Evolutionary conservation across 2,329 filamentous ascomycete species (phyloP).

Genomic region (Phialophora verrucosa): DNA sequence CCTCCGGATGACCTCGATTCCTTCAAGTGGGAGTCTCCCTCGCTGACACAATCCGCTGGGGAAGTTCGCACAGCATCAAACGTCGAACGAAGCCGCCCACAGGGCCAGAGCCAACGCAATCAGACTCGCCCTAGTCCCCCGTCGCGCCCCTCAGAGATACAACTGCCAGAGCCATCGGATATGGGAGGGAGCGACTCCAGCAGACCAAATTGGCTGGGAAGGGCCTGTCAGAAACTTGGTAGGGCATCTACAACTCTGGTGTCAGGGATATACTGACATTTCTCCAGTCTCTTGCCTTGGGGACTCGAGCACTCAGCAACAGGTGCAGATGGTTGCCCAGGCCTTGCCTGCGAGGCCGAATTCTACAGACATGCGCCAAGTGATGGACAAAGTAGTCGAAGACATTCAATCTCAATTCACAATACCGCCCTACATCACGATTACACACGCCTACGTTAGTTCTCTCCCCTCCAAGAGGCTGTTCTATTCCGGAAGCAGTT

Average conservation of each 20-base stretch:
- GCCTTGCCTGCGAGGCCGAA: slow-evolving; percentile 59
- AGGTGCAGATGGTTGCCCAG: slow-evolving; percentile 64
- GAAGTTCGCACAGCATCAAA: slow-evolving; percentile 25
- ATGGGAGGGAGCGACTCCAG: slow-evolving; percentile 22
- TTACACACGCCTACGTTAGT: slow-evolving; percentile 63
- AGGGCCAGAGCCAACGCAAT: slow-evolving; percentile 10
- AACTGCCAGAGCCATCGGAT: slow-evolving; percentile 26
- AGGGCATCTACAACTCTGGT: neutral
- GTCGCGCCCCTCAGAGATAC: slow-evolving; percentile 32
- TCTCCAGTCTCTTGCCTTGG: slow-evolving; percentile 22
- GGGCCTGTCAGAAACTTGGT: slow-evolving; percentile 32
- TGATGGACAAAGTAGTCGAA: slow-evolving; percentile 62
- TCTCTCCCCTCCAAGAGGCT: neutral
- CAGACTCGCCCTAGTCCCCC: slow-evolving; percentile 23
- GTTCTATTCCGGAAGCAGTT: neutral
- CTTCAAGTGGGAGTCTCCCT: slow-evolving; percentile 38
- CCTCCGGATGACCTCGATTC: slow-evolving; percentile 41
- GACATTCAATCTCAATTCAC: slow-evolving; percentile 59
- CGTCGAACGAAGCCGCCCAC: slow-evolving; percentile 1
- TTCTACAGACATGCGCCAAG: slow-evolving; percentile 45
- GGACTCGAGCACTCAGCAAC: slow-evolving; percentile 42
- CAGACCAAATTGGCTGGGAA: slow-evolving; percentile 30
- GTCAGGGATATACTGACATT: slow-evolving; percentile 21
- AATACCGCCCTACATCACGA: slow-evolving; percentile 64
- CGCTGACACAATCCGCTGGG: slow-evolving; percentile 9